Conservation (phyloP, 352 stramenopile species). For the Globisporangium cylindrosporum region DNA sequence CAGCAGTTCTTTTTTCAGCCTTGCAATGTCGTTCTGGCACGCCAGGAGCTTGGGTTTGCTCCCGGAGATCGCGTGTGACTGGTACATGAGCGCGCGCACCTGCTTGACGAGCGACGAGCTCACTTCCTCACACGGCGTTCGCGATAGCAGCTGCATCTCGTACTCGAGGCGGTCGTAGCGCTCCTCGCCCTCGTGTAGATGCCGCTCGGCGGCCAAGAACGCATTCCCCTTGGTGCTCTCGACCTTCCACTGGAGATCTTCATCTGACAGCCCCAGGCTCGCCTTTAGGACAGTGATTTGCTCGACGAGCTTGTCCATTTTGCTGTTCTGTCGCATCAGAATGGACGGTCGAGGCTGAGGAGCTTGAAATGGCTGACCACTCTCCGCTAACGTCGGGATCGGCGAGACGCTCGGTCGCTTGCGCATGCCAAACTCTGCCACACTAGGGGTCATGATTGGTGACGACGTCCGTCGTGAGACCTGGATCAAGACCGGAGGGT, state of each 20-base stretch:
- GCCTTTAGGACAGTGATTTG: slow-evolving; percentile 76
- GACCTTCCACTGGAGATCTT: slow-evolving; percentile 79
- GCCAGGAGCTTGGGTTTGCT: slow-evolving; percentile 31
- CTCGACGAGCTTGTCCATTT: slow-evolving; percentile 64
- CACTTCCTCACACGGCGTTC: slow-evolving; percentile 56
- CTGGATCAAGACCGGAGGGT: slow-evolving; percentile 39
- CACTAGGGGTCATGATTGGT: slow-evolving; percentile 32
- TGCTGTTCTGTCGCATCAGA: slow-evolving; percentile 44
- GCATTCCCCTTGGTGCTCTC: slow-evolving; percentile 73
- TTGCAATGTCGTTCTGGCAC: slow-evolving; percentile 35
- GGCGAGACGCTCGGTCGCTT: slow-evolving; percentile 53
- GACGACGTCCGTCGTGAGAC: slow-evolving; percentile 63
- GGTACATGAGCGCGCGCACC: slow-evolving; percentile 32
- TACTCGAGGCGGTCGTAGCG: slow-evolving; percentile 66
- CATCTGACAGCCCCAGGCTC: slow-evolving; percentile 64
- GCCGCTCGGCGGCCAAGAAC: slow-evolving; percentile 56
- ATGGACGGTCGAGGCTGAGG: slow-evolving; percentile 24
- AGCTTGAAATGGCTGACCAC: not conserved
- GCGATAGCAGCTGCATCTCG: slow-evolving; percentile 52
- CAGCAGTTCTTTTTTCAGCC: slow-evolving; percentile 45
- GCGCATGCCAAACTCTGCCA: slow-evolving; percentile 28
- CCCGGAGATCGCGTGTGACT: slow-evolving; percentile 38
- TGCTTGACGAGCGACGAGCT: slow-evolving; percentile 35
- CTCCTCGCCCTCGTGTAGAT: slow-evolving; percentile 56
- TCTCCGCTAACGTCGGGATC: slow-evolving; percentile 24